phyloP scores from a whole-genome alignment of 768 basidiomycete genomes.

The Erythrobasidium yunnanense region DNA sequence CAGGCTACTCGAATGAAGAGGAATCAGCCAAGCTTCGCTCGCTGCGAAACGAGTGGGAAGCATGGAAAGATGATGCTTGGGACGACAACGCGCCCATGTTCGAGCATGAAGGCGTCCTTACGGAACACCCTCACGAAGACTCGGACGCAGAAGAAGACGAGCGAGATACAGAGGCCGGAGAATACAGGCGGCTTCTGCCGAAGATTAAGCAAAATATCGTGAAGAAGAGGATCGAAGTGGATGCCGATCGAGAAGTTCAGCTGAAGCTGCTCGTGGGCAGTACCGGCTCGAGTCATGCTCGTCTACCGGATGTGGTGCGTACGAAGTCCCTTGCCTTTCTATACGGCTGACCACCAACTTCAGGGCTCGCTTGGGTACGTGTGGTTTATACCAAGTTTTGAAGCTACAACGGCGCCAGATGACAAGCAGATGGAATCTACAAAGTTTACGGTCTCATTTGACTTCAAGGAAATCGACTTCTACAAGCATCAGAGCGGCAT shows the following conservation, averaged over 20 bases:
- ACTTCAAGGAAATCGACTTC: conserved; percentile 12
- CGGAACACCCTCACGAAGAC: background rate
- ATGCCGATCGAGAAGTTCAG: conserved; percentile 28
- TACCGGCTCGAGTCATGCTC: conserved; percentile 14
- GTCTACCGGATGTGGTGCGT: conserved; percentile 25
- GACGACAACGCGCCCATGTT: conserved; percentile 33
- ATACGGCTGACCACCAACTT: background rate
- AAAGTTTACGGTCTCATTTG: background rate
- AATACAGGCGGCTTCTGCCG: background rate
- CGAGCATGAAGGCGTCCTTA: conserved; percentile 25
- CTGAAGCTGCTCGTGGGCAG: conserved; percentile 24
- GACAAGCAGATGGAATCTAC: conserved; percentile 19
- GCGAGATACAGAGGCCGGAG: background rate
- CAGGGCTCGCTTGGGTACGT: conserved; percentile 24
- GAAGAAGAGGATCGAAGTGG: background rate
- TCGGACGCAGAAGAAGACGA: background rate
- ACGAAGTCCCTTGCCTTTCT: background rate
- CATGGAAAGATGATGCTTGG: conserved; percentile 23
- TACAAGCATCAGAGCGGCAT: conserved; percentile 16
- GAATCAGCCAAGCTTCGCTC: background rate
- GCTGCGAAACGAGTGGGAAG: conserved; percentile 15
- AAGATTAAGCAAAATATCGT: background rate
- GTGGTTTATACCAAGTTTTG: conserved; percentile 25
- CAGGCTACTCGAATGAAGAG: background rate
- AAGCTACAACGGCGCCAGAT: background rate